Percentiles rank a stretch among this genome's conserved stretches.
These are phyloP conservation scores for Marsdenia floribunda DNA, from an alignment of 257 asterid species.

Conservation along the genomic window DNA sequence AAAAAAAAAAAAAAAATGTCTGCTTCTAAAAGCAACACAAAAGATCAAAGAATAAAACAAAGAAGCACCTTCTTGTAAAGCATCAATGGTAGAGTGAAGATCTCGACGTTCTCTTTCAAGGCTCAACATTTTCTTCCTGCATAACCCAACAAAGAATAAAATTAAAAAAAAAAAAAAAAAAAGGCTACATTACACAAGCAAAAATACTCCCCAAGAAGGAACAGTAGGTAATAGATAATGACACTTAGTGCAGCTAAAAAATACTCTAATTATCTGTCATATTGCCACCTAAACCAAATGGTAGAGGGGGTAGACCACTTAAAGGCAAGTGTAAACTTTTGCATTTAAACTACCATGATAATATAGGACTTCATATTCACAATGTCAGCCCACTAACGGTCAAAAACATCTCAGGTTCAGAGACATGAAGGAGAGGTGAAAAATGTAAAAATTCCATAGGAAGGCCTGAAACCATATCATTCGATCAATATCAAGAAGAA, in stretches of 20 bases:
- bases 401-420: not conserved
- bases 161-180: no score
- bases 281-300: not conserved
- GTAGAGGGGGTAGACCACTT: not conserved
- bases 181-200: not conserved
- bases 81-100: constrained; percentile 77
- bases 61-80: constrained; percentile 79
- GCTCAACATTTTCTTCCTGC: constrained; percentile 76
- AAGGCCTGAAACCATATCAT: not conserved
- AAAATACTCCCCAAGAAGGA: not conserved
- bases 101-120: constrained; percentile 91
- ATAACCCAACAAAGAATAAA: constrained; percentile 5
- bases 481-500: not conserved
- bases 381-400: not conserved
- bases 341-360: not conserved
- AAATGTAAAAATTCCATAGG: not conserved
- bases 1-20: not conserved
- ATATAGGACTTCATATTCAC: not conserved
- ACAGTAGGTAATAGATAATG: not conserved
- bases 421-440: not conserved
- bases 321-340: not conserved
- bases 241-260: not conserved
- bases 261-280: no score
- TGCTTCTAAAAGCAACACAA: not conserved
- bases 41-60: not conserved